Evolutionary conservation across 1,284 basidiomycete genomes (phyloP).

Genomic region (Albatrellus sp.): DNA sequence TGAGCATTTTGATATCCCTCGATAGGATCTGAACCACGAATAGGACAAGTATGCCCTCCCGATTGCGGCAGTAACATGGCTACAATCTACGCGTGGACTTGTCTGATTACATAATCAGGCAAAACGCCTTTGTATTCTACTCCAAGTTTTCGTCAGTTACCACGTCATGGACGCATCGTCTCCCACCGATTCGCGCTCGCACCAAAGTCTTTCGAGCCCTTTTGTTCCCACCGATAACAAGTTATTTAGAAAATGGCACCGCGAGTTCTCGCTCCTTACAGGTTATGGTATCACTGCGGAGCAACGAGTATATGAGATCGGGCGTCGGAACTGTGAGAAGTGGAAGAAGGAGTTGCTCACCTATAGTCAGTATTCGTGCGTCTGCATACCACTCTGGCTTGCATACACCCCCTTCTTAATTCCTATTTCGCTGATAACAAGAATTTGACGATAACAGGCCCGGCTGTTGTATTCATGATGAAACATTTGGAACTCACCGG

Average conservation of each 20-base stretch:
- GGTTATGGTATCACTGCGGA: conserved; percentile 43
- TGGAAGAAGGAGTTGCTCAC: conserved; percentile 44
- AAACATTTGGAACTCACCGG: conserved; percentile 73
- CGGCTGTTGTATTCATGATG: conserved; percentile 78
- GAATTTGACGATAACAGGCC: conserved; percentile 37
- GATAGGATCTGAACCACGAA: too few relatives aligned
- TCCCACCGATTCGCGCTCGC: neutral
- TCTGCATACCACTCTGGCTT: conserved; percentile 2
- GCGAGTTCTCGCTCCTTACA: conserved; percentile 38
- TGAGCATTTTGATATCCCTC: too few relatives aligned
- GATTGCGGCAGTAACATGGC: too few relatives aligned
- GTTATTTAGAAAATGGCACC: conserved; percentile 43
- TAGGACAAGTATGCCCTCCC: too few relatives aligned
- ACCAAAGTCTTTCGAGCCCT: neutral
- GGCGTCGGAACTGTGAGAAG: conserved; percentile 39
- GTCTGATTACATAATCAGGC: too few relatives aligned
- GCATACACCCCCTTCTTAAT: conserved; percentile 5
- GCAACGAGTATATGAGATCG: conserved; percentile 32
- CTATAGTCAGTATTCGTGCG: conserved; percentile 30
- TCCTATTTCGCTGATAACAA: neutral
- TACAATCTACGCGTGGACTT: too few relatives aligned
- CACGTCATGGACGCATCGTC: neutral
- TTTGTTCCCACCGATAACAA: conserved; percentile 8
- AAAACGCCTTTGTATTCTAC: too few relatives aligned
- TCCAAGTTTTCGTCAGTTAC: too few relatives aligned